phyloP scores from a whole-genome alignment of 2,329 filamentous ascomycete species.

The Stagonosporopsis rhizophila region DNA sequence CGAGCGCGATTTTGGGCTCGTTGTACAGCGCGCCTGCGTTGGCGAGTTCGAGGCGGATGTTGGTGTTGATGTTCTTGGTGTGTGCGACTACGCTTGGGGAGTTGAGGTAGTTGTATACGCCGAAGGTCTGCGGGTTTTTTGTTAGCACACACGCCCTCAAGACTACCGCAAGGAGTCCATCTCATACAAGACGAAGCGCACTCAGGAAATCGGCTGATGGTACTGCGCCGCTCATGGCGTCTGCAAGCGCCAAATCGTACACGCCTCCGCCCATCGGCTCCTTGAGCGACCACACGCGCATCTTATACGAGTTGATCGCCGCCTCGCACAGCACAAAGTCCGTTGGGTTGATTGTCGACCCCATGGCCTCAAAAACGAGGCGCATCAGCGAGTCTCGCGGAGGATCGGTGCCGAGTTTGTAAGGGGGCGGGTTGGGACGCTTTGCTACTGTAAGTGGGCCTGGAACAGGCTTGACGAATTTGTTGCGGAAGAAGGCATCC shows the following conservation, averaged over 20 bases:
- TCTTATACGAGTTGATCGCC: neutral
- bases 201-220: neutral
- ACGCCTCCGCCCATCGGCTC: neutral
- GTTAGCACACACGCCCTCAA: too few relatives aligned
- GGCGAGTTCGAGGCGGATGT: neutral
- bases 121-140: too few relatives aligned
- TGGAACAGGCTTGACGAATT: neutral
- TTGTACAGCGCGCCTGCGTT: neutral
- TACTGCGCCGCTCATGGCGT: neutral
- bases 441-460: neutral
- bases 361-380: neutral
- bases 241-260: neutral
- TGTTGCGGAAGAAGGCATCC: neutral
- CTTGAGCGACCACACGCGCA: neutral
- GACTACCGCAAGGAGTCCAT: too few relatives aligned
- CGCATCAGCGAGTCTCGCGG: neutral
- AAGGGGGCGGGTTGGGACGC: neutral
- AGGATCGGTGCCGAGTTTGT: neutral
- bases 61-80: neutral
- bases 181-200: neutral
- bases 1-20: neutral
- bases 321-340: neutral
- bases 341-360: neutral
- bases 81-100: neutral
- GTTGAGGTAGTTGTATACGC: neutral